Evolutionary conservation across 768 basidiomycete species (phyloP), one percentile per base, ranked within the genome.

Genomic region (Collybiopsis confluens): DNA sequence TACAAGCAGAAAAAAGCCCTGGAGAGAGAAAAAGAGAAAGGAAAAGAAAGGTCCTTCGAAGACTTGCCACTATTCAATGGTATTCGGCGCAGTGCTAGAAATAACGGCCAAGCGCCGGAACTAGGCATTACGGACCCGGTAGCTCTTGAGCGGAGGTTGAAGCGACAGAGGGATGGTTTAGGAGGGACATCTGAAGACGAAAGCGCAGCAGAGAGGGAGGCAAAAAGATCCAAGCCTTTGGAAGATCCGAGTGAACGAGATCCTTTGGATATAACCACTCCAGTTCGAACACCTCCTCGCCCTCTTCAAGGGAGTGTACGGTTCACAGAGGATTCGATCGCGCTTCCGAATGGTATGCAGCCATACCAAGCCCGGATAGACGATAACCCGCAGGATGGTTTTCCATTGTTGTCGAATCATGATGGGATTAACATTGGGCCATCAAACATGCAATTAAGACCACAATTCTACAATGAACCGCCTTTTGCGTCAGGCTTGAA

Each of bases 71-170:
- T 18, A 4, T 9, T 35, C 9, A 75, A 77, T 13, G 83, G 78
- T n/a, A 75, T 78, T 1, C 72, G 90, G 55, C 74, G 89, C 58
- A 91, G 88, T 58, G 83, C 86, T 2, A 77, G 92, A 38, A 75
- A 83, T 52, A 90, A 82, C 62, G 91, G 91, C 1, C 78, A 80
- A 53, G 73, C 81, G 52, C 86, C 83, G 2, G 90, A 93, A 62
- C 69, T 88, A 33, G 59, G 75, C 5, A 86, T 90, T 53, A 89
- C 87, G 2, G 91, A 91, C 62, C 86, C 87, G 15, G 77, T 82
- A 24, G 77, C 81, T 60, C 73, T 93, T 6, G 91, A 92, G 68
- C 78, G 91, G 26, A 72, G 79, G 55, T 70, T 90, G 62, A 92
- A 92, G 74, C 69, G 90, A 56, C 81, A 83, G 60, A 78, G 90